Evolutionary conservation across 2,329 filamentous ascomycete species (phyloP).

Genomic region (Fusarium sp.): DNA sequence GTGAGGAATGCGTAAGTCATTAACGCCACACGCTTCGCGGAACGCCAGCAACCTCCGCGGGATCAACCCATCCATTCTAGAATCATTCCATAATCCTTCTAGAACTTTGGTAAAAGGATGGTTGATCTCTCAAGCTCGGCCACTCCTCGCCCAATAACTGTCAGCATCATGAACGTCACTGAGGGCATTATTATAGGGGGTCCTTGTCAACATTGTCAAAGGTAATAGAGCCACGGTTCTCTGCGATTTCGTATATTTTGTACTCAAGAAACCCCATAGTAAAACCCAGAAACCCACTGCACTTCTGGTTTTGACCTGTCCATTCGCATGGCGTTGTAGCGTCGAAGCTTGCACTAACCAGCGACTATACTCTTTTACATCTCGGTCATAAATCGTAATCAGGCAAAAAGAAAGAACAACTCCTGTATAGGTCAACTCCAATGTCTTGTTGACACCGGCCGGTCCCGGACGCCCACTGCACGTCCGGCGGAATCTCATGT

Average conservation of each 20-base stretch:
- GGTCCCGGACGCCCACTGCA: constrained; percentile 41
- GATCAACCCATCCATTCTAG: neutral
- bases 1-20: neutral
- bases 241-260: neutral
- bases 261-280: neutral
- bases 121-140: no score
- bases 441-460: neutral
- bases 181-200: neutral
- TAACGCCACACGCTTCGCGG: neutral
- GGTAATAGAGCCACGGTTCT: neutral
- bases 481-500: constrained; percentile 15
- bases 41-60: neutral
- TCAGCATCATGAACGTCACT: neutral
- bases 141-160: neutral
- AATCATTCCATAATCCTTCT: neutral
- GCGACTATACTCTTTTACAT: neutral
- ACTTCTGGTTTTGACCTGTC: constrained; percentile 26
- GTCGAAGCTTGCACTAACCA: constrained; percentile 35
- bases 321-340: neutral
- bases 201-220: neutral
- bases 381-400: constrained; percentile 18
- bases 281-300: constrained; percentile 41
- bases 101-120: neutral
- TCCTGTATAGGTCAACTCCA: neutral
- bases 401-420: constrained; percentile 1